phyloP scores from a whole-genome alignment of 192 early-diverging fungal genomes.

The Diversispora eburnea region DNA sequence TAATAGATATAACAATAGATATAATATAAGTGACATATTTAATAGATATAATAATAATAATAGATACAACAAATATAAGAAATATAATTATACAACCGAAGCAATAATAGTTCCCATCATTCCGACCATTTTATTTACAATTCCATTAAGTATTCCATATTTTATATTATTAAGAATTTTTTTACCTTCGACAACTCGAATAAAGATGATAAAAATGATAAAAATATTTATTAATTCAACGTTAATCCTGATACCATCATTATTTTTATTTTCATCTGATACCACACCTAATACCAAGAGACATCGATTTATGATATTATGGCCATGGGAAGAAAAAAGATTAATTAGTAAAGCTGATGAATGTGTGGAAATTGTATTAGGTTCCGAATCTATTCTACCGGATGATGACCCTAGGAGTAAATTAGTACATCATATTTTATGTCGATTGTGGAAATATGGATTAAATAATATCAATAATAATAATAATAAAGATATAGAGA shows the following conservation, averaged over 20 bases:
- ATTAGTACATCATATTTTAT: background rate
- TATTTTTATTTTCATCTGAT: constrained; percentile 8
- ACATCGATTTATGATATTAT: constrained; percentile 17
- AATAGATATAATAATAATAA: no score
- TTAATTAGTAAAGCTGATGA: constrained; percentile 6
- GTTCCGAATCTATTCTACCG: background rate
- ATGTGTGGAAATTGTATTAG: constrained; percentile 13
- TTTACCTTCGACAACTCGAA: background rate
- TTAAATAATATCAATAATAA: background rate
- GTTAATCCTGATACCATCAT: background rate
- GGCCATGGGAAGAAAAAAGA: constrained; percentile 19
- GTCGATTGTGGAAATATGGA: constrained; percentile 3
- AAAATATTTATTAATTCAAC: background rate
- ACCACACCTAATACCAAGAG: constrained; percentile 14
- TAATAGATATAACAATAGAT: no score
- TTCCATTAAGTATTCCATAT: constrained; percentile 21
- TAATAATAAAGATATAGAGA: no score
- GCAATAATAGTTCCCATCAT: background rate
- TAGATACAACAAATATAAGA: background rate
- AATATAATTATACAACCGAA: background rate
- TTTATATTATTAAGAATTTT: constrained; percentile 6
- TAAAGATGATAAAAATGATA: background rate
- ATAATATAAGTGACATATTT: no score
- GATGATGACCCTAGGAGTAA: background rate
- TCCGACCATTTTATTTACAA: constrained; percentile 17